Conservation (phyloP, 129 eudicot species). For the Solidago caesia region DNA sequence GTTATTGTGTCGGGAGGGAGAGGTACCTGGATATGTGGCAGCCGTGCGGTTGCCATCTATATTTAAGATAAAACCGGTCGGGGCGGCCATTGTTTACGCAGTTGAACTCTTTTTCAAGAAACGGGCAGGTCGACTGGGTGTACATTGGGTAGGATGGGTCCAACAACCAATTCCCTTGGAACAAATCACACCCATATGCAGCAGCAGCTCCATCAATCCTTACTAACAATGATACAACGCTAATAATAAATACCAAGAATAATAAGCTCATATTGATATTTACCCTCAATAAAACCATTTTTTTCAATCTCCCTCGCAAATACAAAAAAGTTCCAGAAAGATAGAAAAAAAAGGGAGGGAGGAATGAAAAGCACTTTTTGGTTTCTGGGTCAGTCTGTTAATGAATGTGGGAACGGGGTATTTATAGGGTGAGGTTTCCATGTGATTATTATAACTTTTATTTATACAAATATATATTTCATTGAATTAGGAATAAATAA, state of each 20-base stretch:
- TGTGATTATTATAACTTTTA: conserved; percentile 2
- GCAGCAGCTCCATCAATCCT: conserved; percentile 11
- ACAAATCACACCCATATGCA: conserved; percentile 40
- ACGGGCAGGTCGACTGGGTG: conserved; percentile 54
- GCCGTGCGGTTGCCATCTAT: conserved; percentile 71
- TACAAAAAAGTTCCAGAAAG: conserved; percentile 9
- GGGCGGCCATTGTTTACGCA: conserved; percentile 78
- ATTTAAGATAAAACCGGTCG: conserved; percentile 55
- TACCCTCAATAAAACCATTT: conserved; percentile 30
- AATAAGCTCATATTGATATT: not conserved
- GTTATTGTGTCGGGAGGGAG: not conserved
- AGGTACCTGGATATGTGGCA: conserved; percentile 60
- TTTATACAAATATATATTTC: not conserved
- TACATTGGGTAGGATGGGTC: conserved; percentile 62
- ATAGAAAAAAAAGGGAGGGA: conserved; percentile 10
- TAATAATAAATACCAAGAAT: not conserved
- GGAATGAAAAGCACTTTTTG: conserved; percentile 21
- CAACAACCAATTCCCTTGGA: conserved; percentile 64
- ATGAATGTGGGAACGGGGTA: conserved; percentile 30
- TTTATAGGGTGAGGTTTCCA: conserved; percentile 31
- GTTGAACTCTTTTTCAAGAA: conserved; percentile 61
- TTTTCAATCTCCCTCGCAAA: conserved; percentile 19
- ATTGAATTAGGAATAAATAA: not conserved
- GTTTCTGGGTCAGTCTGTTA: conserved; percentile 23
- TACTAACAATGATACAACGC: conserved; percentile 27